Percentiles rank a stretch among this genome's conserved stretches.
Evolutionary conservation across 1,284 basidiomycete genomes (phyloP).

Genomic region (Leccinum cinnamomeum): DNA sequence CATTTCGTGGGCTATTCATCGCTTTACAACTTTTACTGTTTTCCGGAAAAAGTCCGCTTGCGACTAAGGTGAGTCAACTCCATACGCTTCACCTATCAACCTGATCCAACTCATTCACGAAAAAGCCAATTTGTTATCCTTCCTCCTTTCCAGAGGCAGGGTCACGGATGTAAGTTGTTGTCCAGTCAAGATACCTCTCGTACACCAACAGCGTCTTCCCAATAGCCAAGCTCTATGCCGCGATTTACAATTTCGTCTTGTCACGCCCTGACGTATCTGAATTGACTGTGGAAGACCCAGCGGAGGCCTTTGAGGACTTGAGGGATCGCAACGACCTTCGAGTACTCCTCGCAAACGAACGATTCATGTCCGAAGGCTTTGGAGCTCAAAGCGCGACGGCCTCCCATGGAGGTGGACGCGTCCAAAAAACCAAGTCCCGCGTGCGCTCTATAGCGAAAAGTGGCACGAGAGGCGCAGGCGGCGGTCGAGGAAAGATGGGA

Average conservation of each 20-base stretch:
- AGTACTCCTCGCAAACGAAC: conserved; percentile 67
- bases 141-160: conserved; percentile 86
- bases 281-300: conserved; percentile 95
- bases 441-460: conserved; percentile 40
- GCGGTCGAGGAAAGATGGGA: conserved; percentile 60
- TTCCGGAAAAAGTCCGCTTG: conserved; percentile 83
- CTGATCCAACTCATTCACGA: conserved; percentile 26
- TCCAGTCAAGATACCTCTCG: conserved; percentile 1
- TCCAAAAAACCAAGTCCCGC: conserved; percentile 36
- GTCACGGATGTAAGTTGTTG: conserved; percentile 78
- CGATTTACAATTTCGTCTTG: conserved; percentile 81
- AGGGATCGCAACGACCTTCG: conserved; percentile 90
- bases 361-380: conserved; percentile 69
- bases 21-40: conserved; percentile 92
- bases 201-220: conserved; percentile 5
- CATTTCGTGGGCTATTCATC: conserved; percentile 94
- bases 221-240: conserved; percentile 82
- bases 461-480: conserved; percentile 17
- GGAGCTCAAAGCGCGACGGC: conserved; percentile 14
- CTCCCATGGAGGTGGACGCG: conserved; percentile 49
- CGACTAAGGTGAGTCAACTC: conserved; percentile 68
- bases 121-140: conserved; percentile 88
- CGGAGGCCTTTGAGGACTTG: conserved; percentile 93
- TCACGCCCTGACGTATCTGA: conserved; percentile 74
- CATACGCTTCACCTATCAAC: neutral